Base-by-base conservation (phyloP, 805 yeast species). In the Lipomyces lipofer region DNA sequence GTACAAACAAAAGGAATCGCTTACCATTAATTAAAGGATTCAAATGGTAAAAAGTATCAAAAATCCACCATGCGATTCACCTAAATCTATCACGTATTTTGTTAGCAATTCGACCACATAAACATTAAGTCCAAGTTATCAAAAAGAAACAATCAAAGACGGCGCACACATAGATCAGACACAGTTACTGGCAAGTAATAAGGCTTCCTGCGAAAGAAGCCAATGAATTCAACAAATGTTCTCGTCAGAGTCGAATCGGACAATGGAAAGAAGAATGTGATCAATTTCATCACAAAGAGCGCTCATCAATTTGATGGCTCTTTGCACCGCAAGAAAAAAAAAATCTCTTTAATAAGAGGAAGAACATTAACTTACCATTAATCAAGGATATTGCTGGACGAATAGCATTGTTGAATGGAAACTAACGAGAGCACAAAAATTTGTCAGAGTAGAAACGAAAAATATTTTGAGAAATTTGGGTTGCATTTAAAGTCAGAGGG, bases 231-330 rank as follows among this genome's bases (percentile, higher is more conserved):
- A 51, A 43, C 38, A 40, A 42, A 36, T 25, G 56, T 58, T 60
- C 56, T 58, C 62, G 62, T 58, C 62, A 58, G 47, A 58, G 62
- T 58, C 62, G 62, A 46, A 51, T 58, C 62, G 62, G 62, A 58
- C 59, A 39, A 21, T 51, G 62, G 56, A 58, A 58, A 60, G 56
- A 58, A 60, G 33, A 30, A 17, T 44, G 51, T 44, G 47, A 45
- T 49, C 49, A 39, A 35, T 33, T 49, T 56, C 60, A 56, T 53
- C 58, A 56, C 17, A 44, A 25, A 36, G 29, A 17, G 28, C 12
- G 10, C n/a, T n/a, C n/a, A n/a, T n/a, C n/a, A n/a, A n/a, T n/a
- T n/a, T n/a, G n/a, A n/a, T n/a, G n/a, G n/a, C n/a, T n/a, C n/a
- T n/a, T n/a, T n/a, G n/a, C n/a, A n/a, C n/a, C n/a, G 33, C 24